Base-by-base conservation (phyloP, 306 rosid genomes). In the Vicia faba region DNA sequence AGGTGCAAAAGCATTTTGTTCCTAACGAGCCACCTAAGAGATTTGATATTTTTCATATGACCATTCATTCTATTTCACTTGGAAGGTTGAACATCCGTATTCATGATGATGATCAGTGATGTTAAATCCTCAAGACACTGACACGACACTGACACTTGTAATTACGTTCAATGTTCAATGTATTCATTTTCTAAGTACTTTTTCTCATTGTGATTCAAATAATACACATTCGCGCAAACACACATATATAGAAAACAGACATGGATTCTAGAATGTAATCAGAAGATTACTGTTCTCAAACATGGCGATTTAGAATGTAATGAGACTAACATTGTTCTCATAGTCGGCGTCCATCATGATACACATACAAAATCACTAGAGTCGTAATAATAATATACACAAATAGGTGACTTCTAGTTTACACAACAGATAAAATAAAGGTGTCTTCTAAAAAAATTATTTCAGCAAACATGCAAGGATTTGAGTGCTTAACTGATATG, bases 11-110 rank as follows among this genome's bases (percentile, higher is more conserved):
- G 26, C 89, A 87, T 73, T 84, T 87, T 82, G 75, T 87, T 71
- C 78, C 85, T 46, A 78, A 87, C 71, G 84, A 59, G 2, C 73
- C 87, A 6, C 86, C 89, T 5, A 71, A 78, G 68, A 82, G 85
- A 56, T 84, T 74, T 46, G 89, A 84, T 53, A 48, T 81, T 38
- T 86, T 83, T 23, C 87, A 84, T 13, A 81, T 86, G 91, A 79
- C 60, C 60, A 15, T 81, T 10, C 87, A 86, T 77, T 86, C 92
- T 33, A 66, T 84, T 72, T 84, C 89, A 87, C 92, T 82, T 12
- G 78, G 86, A 38, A 84, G 92, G 48, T 60, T 84, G 74, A 87
- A 80, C 44, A 60, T 80, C 63, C 80, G 15, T 13, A 78, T 81
- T 76, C 71, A 59, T 26, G 79, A 13, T 55, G 11, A 80, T 26